Evolutionary conservation across 2,329 filamentous ascomycete species (phyloP).

Genomic region (Mycosphaerella sp.): DNA sequence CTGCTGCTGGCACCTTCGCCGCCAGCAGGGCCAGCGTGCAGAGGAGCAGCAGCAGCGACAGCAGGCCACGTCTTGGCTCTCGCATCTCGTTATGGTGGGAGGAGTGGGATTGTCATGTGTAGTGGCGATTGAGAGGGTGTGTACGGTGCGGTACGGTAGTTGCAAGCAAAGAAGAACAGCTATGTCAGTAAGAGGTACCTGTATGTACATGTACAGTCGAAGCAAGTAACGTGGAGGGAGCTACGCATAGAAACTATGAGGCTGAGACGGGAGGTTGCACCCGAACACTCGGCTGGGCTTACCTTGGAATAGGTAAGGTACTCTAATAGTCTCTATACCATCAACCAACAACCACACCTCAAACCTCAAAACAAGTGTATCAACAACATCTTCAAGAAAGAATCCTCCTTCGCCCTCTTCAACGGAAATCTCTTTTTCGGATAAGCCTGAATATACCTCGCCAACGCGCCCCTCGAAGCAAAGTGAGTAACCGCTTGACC

Average conservation of each 20-base stretch:
- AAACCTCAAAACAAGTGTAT: conserved; percentile 7
- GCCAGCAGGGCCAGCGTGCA: conserved; percentile 22
- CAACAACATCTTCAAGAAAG: conserved; percentile 16
- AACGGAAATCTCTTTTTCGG: conserved; percentile 16
- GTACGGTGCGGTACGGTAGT: no score
- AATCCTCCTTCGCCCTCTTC: conserved; percentile 18
- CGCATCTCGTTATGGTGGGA: background rate
- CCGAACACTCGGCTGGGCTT: no score
- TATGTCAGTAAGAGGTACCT: no score
- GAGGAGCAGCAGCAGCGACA: conserved; percentile 15
- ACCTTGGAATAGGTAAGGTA: no score
- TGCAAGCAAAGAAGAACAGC: no score
- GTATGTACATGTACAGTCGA: no score
- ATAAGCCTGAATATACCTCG: conserved; percentile 14
- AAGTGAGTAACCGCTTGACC: conserved; percentile 7
- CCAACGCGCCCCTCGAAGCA: conserved; percentile 7
- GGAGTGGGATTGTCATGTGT: background rate
- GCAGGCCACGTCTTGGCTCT: background rate
- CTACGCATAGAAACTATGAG: no score
- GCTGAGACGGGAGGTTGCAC: no score
- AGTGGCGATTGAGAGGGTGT: background rate
- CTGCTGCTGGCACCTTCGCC: background rate
- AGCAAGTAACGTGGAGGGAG: no score
- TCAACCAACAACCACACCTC: no score
- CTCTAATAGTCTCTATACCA: no score